These are phyloP conservation scores for Jacaranda copaia DNA, from an alignment of 257 asterid species.

Conservation along the genomic window DNA sequence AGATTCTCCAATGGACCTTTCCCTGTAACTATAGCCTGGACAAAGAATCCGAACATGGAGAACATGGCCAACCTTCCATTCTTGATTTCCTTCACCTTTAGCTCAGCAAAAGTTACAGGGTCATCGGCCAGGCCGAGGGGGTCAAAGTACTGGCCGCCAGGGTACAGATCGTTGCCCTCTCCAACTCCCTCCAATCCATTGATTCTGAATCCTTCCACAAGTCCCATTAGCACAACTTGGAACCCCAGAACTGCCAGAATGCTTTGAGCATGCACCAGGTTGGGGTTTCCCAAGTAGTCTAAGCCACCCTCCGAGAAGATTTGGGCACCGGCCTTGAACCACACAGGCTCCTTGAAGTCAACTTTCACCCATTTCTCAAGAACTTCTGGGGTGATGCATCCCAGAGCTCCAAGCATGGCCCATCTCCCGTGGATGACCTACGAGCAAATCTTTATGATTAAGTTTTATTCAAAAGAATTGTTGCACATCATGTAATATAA, in stretches of 20 bases:
- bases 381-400: conserved; percentile 59
- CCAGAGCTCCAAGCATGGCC: conserved; percentile 68
- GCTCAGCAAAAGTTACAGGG: conserved; percentile 57
- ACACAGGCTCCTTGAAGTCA: conserved; percentile 55
- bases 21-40: conserved; percentile 66
- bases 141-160: conserved; percentile 57
- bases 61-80: conserved; percentile 62
- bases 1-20: conserved; percentile 56
- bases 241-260: conserved; percentile 53
- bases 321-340: conserved; percentile 64
- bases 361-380: conserved; percentile 47
- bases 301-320: conserved; percentile 56
- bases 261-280: conserved; percentile 57
- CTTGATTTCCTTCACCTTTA: conserved; percentile 55
- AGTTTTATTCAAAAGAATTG: too few relatives aligned
- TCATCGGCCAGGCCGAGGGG: conserved; percentile 58
- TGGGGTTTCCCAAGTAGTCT: conserved; percentile 60
- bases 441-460: too few relatives aligned
- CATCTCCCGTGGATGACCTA: conserved; percentile 58
- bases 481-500: too few relatives aligned
- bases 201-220: conserved; percentile 53
- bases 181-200: conserved; percentile 54
- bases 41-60: conserved; percentile 75
- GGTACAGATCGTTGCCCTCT: conserved; percentile 52
- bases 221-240: conserved; percentile 60